Evolutionary conservation across 129 eudicot genomes (phyloP).

Genomic region (Oenanthe sinensis): DNA sequence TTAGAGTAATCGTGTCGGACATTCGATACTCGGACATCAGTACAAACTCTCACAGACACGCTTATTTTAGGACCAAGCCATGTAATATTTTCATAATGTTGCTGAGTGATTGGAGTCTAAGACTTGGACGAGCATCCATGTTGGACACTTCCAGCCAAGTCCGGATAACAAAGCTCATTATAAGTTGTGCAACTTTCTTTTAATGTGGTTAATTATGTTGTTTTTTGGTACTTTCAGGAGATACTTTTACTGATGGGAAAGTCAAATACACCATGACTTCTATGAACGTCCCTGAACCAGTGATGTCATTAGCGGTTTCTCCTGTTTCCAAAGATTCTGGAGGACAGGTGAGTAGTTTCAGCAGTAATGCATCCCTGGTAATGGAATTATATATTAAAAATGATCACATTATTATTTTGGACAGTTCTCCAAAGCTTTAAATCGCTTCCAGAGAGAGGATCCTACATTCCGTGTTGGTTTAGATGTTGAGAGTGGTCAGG

Average conservation of each 20-base stretch:
- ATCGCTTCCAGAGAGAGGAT: conserved; percentile 96
- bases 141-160: not conserved
- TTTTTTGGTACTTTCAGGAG: conserved; percentile 42
- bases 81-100: not conserved
- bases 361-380: not conserved
- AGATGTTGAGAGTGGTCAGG: conserved; percentile 93
- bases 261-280: conserved; percentile 97
- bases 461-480: conserved; percentile 97
- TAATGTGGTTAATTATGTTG: not conserved
- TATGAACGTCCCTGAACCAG: conserved; percentile 98
- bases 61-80: not conserved
- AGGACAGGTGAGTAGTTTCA: conserved; percentile 55
- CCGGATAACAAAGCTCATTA: not conserved
- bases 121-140: not conserved
- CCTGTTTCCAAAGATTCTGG: conserved; percentile 96
- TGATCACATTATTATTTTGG: conserved; percentile 12
- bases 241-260: conserved; percentile 94
- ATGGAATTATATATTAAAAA: conserved; percentile 3
- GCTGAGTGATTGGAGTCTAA: not conserved
- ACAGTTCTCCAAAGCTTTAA: conserved; percentile 95
- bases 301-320: conserved; percentile 87
- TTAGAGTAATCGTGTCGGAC: not conserved
- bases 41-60: not conserved
- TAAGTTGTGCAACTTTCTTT: not conserved
- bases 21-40: not conserved